Evolutionary conservation across 129 eudicot genomes (phyloP), one percentile per base, ranked within the genome.

Genomic region (Ambrosia artemisiifolia): DNA sequence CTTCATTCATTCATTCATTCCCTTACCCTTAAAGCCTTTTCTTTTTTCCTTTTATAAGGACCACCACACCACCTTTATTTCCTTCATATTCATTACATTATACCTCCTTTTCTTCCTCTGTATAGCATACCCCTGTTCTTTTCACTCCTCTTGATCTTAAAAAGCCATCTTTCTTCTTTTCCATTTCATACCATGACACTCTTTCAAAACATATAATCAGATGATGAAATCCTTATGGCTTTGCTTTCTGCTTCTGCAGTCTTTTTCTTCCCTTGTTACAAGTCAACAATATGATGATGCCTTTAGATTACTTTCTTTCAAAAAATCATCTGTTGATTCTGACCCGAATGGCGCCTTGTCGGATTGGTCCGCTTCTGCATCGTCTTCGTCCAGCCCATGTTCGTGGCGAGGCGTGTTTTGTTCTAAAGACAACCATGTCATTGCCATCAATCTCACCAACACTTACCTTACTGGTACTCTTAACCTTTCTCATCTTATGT

Each of bases 321-420:
- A 78, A 80, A 62, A 83, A 62, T 81, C 84, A 38, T 90, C 97
- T 6, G 75, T 87, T 50, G 84, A 60, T 72, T 54, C 75, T 14
- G 97, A 91, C 63, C 88, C 97, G 33, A 81, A 85, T 20, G 86
- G 95, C 14, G 57, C 70, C 57, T 82, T 91, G 66, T 36, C 66
- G 3, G 78, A 71, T 24, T 91, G 97, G 97, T 53, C 44, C 46
- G 28, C n/a, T 80, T 34, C 28, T 24, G 38, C 38, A 33, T 33
- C 43, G 43, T 61, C 82, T n/a, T 69, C 84, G 3, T 24, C 28
- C 28, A 59, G 50, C 72, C 82, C 91, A 6, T 91, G 97, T 72
- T 77, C 86, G 17, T 91, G 97, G 97, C 70, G 49, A 12, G 95
- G 95, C 2, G 87, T 87, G 63, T 17, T 80, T 0, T 91, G 97